Conservation (phyloP, 2,329 filamentous ascomycete species). For the Arthroderma sp. region DNA sequence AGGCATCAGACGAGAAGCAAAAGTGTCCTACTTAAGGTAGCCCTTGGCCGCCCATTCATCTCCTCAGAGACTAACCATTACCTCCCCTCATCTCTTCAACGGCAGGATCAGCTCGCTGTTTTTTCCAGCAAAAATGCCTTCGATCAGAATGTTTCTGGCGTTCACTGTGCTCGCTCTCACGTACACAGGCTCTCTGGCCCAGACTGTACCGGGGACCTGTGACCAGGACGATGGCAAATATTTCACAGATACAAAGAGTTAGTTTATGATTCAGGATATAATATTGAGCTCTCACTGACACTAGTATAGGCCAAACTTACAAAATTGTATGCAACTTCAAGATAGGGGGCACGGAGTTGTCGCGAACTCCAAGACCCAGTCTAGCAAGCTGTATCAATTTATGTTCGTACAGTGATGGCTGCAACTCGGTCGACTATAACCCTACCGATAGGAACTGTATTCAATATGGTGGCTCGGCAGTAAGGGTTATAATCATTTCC, state of each 20-base stretch:
- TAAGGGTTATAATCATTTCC: too few species aligned
- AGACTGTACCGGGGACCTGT: background rate
- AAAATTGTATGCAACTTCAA: background rate
- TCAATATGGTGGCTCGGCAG: background rate
- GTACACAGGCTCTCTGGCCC: background rate
- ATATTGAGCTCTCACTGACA: background rate
- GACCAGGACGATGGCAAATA: background rate
- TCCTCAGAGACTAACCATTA: too few species aligned
- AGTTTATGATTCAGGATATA: background rate
- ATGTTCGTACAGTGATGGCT: background rate
- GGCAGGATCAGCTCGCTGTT: too few species aligned
- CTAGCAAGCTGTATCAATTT: background rate
- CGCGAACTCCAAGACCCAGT: background rate
- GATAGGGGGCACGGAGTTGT: background rate
- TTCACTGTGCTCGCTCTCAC: background rate
- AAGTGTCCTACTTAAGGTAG: too few species aligned
- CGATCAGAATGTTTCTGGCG: background rate
- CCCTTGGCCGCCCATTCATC: too few species aligned
- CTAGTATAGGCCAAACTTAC: background rate
- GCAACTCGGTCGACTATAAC: constrained; percentile 1
- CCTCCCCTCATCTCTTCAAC: too few species aligned
- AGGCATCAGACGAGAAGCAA: too few species aligned
- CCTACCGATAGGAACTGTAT: background rate
- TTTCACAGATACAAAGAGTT: background rate
- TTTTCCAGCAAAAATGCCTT: background rate